phyloP scores from a whole-genome alignment of 1,284 basidiomycete genomes.

The Salmacisia buchloeana region DNA sequence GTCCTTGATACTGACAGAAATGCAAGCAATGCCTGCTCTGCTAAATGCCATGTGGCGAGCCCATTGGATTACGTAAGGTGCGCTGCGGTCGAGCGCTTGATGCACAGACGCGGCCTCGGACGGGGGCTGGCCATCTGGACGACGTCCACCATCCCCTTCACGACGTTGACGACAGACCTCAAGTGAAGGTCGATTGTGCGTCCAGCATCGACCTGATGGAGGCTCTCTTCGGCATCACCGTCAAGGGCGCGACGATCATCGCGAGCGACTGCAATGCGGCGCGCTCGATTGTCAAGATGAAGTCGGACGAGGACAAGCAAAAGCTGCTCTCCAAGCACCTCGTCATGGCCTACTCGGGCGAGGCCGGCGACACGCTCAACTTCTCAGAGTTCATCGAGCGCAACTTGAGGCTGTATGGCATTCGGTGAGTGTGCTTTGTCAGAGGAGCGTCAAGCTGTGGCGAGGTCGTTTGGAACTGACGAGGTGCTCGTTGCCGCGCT shows the following conservation, averaged over 20 bases:
- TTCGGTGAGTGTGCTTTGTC: slow-evolving; percentile 60
- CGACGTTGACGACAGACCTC: neutral
- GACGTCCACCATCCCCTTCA: neutral
- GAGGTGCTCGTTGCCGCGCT: neutral
- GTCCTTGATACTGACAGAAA: neutral
- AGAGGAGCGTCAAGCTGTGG: neutral
- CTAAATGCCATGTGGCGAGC: no score
- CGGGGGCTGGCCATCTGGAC: neutral
- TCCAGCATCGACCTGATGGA: slow-evolving; percentile 43
- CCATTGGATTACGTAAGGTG: neutral
- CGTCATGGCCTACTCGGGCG: slow-evolving; percentile 90
- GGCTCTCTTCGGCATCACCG: slow-evolving; percentile 56
- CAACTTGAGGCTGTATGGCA: slow-evolving; percentile 91
- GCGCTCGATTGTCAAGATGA: slow-evolving; percentile 94
- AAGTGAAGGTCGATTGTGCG: no score
- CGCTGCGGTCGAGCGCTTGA: neutral
- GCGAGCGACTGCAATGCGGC: slow-evolving; percentile 85
- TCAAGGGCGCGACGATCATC: slow-evolving; percentile 48
- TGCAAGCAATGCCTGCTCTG: no score
- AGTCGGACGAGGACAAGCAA: slow-evolving; percentile 94
- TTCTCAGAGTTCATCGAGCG: slow-evolving; percentile 95
- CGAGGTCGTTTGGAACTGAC: neutral
- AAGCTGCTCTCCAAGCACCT: slow-evolving; percentile 83
- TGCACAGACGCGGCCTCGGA: slow-evolving; percentile 1
- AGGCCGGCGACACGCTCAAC: slow-evolving; percentile 88